Percentiles rank a stretch among this genome's conserved stretches.
Conservation (phyloP, 192 early-diverging fungal genomes). For the Backusella mclennaniae region DNA sequence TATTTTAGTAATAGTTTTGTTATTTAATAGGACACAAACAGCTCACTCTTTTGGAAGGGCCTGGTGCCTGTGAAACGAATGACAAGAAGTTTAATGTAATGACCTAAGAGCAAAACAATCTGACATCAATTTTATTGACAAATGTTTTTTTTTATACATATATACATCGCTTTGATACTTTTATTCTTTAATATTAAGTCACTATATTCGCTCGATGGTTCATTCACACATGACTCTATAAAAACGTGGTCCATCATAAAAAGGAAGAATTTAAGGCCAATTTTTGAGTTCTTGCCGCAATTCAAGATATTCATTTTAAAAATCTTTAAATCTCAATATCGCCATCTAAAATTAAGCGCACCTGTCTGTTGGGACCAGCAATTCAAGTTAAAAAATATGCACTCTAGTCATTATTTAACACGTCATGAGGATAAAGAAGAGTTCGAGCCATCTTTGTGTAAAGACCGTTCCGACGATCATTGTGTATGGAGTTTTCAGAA, state of each 20-base stretch:
- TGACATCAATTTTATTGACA: not conserved
- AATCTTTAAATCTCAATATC: not conserved
- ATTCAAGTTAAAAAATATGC: not conserved
- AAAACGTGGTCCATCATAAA: not conserved
- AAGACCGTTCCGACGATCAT: not conserved
- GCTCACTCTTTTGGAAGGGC: not conserved
- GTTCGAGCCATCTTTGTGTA: not conserved
- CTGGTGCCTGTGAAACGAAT: not conserved
- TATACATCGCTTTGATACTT: not conserved
- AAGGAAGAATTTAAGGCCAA: not conserved
- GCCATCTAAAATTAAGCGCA: not conserved
- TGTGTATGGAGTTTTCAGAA: slow-evolving; percentile 2
- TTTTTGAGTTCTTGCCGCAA: not conserved
- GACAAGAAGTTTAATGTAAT: not conserved
- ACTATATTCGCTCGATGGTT: not conserved
- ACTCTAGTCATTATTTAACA: not conserved
- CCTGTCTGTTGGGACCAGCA: not conserved
- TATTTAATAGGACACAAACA: not conserved
- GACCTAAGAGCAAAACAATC: not conserved
- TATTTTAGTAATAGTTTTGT: not conserved
- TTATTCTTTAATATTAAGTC: not conserved
- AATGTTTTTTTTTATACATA: not conserved
- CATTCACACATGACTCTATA: not conserved
- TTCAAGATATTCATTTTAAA: not conserved
- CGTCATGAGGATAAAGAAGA: not conserved